A percentile compares a stretch with the other conserved stretches of the same genome.
These are phyloP conservation scores for Penicillium sp. DNA, from an alignment of 2,329 filamentous ascomycete species.

Conservation along the genomic window DNA sequence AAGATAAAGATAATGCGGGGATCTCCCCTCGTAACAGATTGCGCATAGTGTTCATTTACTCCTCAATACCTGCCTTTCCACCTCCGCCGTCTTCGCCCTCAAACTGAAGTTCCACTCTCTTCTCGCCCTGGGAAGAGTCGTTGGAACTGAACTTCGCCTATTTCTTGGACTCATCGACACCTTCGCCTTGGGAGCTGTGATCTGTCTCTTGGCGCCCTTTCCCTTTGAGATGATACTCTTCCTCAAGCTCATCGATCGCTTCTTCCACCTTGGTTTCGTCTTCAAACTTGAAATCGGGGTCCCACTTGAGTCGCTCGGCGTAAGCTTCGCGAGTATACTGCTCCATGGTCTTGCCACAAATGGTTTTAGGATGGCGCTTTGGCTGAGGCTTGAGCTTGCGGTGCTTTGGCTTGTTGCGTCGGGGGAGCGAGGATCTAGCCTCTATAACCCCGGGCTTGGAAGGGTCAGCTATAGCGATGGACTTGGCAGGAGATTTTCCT, in stretches of 20 bases:
- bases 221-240: background rate
- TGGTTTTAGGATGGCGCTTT: slow-evolving; percentile 6
- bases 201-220: background rate
- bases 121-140: background rate
- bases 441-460: background rate
- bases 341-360: slow-evolving; percentile 4
- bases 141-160: background rate
- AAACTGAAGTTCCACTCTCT: background rate
- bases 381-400: slow-evolving; percentile 1
- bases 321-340: slow-evolving; percentile 5
- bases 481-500: background rate
- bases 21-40: background rate
- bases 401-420: background rate
- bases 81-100: background rate
- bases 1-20: background rate
- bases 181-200: background rate
- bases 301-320: background rate
- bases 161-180: background rate
- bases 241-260: slow-evolving; percentile 1
- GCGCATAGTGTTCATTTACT: background rate
- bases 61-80: background rate
- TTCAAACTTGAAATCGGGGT: background rate
- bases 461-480: background rate
- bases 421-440: background rate
- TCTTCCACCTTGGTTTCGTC: background rate